Evolutionary conservation across 2,329 filamentous ascomycete genomes (phyloP).

Genomic region (Arthrobotrys iridis): DNA sequence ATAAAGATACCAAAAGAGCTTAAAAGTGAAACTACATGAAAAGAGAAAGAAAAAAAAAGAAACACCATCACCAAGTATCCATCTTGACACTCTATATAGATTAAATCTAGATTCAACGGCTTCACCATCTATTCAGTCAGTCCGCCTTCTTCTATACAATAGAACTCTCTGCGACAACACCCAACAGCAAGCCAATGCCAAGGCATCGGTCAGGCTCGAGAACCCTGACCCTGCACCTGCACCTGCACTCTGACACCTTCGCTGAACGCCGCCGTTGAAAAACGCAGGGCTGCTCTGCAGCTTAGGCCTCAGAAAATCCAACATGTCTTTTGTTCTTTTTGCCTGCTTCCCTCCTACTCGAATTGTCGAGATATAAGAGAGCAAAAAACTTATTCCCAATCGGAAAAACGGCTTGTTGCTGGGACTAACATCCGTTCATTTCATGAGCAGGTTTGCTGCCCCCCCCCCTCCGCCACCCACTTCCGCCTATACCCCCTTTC

Average conservation of each 20-base stretch:
- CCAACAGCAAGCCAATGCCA: neutral
- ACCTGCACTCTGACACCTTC: constrained; percentile 5
- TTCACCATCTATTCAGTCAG: too few species aligned
- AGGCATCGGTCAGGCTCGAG: neutral
- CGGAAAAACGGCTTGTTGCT: neutral
- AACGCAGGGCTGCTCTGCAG: neutral
- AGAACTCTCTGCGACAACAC: too few species aligned
- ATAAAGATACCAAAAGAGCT: neutral
- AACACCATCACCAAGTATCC: neutral
- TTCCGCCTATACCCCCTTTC: neutral
- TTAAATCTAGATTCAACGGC: too few species aligned
- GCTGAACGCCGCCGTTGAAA: neutral
- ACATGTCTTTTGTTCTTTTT: too few species aligned
- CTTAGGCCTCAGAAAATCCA: neutral
- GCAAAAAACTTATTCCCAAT: neutral
- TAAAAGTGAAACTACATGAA: neutral
- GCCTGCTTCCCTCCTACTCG: neutral
- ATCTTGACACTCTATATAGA: too few species aligned
- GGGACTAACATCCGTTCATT: too few species aligned
- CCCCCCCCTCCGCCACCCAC: neutral
- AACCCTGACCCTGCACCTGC: constrained; percentile 5
- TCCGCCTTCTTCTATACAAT: too few species aligned
- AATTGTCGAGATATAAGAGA: too few species aligned
- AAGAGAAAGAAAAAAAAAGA: neutral
- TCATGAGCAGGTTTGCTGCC: neutral